Evolutionary conservation across 345 rosid genomes (phyloP), one percentile per base, ranked within the genome.

Genomic region (Arabidopsis suecica): DNA sequence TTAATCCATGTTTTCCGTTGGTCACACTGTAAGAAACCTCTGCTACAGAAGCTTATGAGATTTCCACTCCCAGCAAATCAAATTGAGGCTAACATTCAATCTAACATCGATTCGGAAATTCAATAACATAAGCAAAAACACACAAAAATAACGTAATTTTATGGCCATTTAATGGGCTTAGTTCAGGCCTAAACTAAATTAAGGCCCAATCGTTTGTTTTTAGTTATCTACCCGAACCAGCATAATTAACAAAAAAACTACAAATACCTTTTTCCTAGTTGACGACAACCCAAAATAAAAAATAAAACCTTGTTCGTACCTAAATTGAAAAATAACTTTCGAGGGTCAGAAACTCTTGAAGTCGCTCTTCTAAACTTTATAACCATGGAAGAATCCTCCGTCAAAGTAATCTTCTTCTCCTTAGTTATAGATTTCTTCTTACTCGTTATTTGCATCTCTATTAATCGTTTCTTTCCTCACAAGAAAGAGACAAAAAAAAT

Each of bases 21-120:
- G 96, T 91, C 99, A 25, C 84, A 86, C 20, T 96, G 99, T 63
- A 93, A 86, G 93, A 91, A 82, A 74, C 96, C 98, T 20, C 91
- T 96, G 48, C 93, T 92, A 1, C 96, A 96, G 81, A 91, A 88
- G 76, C 75, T 86, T 54, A 88, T 96, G 92, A 93, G 99, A 60
- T 85, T 96, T 41, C 99, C 99, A 16, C 81, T 92, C 79, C 93
- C 99, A 38, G 86, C 80, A 4, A 97, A 93, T 8, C 84, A 91
- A 71, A 65, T 96, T 60, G 95, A 96, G 98, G 99, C 92, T 10
- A 86, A 38, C 33, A 58, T 41, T 64, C 22, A 20, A 20, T 20
- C 22, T 20, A 20, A 20, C 22, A 20, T 20, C 22, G 22, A 20
- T 20, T 20, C 22, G 22, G 22, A 20, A 20, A 20, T 20, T 20